These are phyloP conservation scores for Papiliotrema flavescens DNA, from an alignment of 1,284 basidiomycete genomes.

Conservation along the genomic window DNA sequence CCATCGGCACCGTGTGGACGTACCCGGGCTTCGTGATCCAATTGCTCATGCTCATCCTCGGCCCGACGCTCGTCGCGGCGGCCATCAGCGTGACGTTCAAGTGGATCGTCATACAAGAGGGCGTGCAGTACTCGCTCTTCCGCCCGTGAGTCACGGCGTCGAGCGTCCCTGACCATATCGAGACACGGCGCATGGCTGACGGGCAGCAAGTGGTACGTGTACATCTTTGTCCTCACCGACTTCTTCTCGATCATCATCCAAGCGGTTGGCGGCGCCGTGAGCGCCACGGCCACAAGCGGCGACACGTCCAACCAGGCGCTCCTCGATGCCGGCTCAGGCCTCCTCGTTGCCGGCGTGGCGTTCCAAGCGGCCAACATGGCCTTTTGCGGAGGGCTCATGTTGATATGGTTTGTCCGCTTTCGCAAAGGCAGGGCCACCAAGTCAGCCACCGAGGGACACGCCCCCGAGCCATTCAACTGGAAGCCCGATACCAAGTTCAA, in stretches of 20 bases:
- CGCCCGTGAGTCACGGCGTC: too few relatives aligned
- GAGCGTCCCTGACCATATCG: too few relatives aligned
- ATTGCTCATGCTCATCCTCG: constrained; percentile 12
- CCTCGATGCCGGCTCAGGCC: constrained; percentile 6
- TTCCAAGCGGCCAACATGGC: constrained; percentile 15
- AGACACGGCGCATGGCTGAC: too few relatives aligned
- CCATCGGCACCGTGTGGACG: constrained; percentile 12
- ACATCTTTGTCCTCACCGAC: constrained; percentile 6
- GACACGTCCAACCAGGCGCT: not conserved
- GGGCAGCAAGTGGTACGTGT: not conserved
- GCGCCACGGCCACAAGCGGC: constrained; percentile 5
- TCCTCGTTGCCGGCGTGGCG: constrained; percentile 8
- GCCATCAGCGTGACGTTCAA: constrained; percentile 13
- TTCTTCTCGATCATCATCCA: constrained; percentile 8
- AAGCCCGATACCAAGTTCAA: constrained; percentile 6
- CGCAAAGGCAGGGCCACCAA: not conserved
- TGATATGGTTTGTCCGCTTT: constrained; percentile 5
- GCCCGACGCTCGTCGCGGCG: constrained; percentile 9
- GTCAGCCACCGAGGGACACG: not conserved
- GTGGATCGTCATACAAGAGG: constrained; percentile 3
- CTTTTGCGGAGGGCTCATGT: constrained; percentile 10
- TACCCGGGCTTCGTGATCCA: constrained; percentile 13
- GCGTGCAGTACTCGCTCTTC: constrained; percentile 1
- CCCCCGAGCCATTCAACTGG: not conserved
- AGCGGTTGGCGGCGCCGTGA: constrained; percentile 4